Percentiles rank a stretch among this genome's conserved stretches.
phyloP scores from a whole-genome alignment of 805 yeast species.

The Wickerhamiella australiensis region DNA sequence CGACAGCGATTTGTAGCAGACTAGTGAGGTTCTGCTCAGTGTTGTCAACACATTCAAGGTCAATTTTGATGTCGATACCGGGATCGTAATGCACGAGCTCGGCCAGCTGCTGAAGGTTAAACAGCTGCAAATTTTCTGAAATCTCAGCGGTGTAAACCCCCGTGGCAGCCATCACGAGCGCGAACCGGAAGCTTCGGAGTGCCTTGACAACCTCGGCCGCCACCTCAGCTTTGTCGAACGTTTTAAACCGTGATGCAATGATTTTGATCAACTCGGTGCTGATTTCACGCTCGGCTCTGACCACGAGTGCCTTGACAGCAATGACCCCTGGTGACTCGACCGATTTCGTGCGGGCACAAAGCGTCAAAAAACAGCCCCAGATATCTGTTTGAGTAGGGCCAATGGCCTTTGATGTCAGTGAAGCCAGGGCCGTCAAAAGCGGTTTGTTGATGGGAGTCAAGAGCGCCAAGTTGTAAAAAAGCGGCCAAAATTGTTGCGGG shows the following conservation, averaged over 20 bases:
- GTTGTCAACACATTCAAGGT: neutral
- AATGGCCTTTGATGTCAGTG: neutral
- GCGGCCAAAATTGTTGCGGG: conserved; percentile 20
- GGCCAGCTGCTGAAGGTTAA: neutral
- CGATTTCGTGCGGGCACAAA: conserved; percentile 9
- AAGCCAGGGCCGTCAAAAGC: neutral
- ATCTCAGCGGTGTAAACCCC: neutral
- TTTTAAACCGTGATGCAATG: neutral
- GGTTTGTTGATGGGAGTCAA: neutral
- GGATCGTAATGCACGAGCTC: conserved; percentile 5
- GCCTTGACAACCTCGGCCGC: neutral
- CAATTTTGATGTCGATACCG: neutral
- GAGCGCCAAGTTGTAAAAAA: conserved; percentile 16
- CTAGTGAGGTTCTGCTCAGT: neutral
- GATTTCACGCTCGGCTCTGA: neutral
- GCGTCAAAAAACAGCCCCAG: conserved; percentile 23
- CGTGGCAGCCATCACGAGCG: conserved; percentile 3
- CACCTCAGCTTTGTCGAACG: neutral
- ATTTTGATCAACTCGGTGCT: neutral
- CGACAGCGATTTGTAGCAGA: conserved; percentile 13
- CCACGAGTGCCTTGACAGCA: neutral
- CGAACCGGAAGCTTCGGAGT: neutral
- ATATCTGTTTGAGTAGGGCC: conserved; percentile 5
- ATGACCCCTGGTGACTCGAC: neutral
- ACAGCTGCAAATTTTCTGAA: neutral